phyloP scores from a whole-genome alignment of 2,329 filamentous ascomycete species.

The Verticillium isaacii region DNA sequence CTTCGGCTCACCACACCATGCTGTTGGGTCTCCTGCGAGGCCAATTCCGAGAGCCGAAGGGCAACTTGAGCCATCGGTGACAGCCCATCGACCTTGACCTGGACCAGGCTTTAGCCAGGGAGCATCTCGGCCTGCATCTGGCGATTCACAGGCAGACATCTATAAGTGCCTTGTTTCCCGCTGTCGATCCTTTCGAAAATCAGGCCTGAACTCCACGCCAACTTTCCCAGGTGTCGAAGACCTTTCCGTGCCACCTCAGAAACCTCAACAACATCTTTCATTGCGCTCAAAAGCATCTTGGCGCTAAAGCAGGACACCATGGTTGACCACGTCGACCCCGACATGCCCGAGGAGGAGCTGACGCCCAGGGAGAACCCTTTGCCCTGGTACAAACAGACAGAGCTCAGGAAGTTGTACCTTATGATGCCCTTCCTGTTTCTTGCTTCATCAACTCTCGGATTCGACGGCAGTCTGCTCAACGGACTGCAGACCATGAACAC shows the following conservation, averaged over 20 bases:
- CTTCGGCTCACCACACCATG: background rate
- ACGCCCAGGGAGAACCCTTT: slow-evolving; percentile 46
- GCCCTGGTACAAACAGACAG: slow-evolving; percentile 48
- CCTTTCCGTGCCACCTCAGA: background rate
- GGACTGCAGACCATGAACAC: background rate
- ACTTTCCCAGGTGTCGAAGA: background rate
- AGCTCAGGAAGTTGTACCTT: slow-evolving; percentile 51
- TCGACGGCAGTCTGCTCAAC: slow-evolving; percentile 40
- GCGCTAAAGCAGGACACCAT: background rate
- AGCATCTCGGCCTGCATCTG: background rate
- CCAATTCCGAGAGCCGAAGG: background rate
- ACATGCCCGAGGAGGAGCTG: slow-evolving; percentile 28
- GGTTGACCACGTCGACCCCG: background rate
- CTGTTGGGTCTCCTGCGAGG: background rate
- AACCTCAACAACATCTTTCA: background rate
- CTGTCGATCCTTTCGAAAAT: background rate
- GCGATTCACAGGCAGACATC: background rate
- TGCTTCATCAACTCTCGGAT: slow-evolving; percentile 52
- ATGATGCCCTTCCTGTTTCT: slow-evolving; percentile 46
- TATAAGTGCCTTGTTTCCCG: background rate
- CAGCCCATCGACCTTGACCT: background rate
- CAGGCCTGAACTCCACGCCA: background rate
- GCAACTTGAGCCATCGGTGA: background rate
- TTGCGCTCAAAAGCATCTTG: background rate
- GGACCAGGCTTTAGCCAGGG: background rate